Evolutionary conservation across 495 filamentous ascomycete genomes (phyloP).

Genomic region (Tricharina praecox): DNA sequence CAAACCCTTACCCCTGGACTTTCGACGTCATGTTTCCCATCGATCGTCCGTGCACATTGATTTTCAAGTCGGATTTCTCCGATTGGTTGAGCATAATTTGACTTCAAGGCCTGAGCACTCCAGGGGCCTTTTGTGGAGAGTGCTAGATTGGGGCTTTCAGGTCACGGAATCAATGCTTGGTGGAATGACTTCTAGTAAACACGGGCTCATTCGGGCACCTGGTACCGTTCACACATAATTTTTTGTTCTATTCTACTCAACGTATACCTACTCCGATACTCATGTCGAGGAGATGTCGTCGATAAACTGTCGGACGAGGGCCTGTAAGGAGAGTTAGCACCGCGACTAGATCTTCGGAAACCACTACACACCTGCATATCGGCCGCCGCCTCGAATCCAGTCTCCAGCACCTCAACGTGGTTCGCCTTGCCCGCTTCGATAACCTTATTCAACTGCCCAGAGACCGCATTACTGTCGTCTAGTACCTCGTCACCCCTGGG

Average conservation of each 20-base stretch:
- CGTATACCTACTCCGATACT: not conserved
- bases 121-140: too few relatives aligned
- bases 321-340: constrained; percentile 10
- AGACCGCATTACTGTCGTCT: constrained; percentile 24
- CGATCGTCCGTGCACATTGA: too few relatives aligned
- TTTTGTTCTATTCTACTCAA: not conserved
- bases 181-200: not conserved
- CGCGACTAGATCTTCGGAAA: not conserved
- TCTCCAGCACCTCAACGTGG: constrained; percentile 57
- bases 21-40: too few relatives aligned
- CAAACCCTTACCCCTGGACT: too few relatives aligned
- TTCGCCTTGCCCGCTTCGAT: constrained; percentile 49
- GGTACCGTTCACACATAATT: not conserved
- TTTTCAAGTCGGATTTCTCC: too few relatives aligned
- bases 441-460: constrained; percentile 38
- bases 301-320: constrained; percentile 20
- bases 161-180: not conserved
- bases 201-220: not conserved
- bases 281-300: constrained; percentile 14
- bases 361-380: constrained; percentile 41
- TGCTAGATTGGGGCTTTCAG: too few relatives aligned
- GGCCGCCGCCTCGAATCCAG: constrained; percentile 42
- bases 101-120: too few relatives aligned
- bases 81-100: too few relatives aligned
- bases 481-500: constrained; percentile 40